These are phyloP conservation scores for Sporothrix globosa DNA, from an alignment of 2,329 filamentous ascomycete genomes.

Conservation along the genomic window DNA sequence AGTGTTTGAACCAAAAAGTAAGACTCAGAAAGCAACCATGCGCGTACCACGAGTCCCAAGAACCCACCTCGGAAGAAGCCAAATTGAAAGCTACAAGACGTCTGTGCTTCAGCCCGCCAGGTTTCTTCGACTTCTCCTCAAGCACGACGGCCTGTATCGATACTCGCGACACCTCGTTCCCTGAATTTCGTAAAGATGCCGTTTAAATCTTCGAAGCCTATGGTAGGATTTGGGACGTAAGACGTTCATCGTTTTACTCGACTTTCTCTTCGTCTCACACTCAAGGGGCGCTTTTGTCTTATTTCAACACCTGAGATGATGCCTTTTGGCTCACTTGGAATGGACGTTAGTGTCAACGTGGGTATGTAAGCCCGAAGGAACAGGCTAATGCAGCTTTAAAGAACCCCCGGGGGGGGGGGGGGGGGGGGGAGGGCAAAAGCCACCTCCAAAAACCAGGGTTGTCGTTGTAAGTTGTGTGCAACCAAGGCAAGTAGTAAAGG, in stretches of 20 bases:
- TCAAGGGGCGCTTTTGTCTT: background rate
- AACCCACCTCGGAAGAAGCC: background rate
- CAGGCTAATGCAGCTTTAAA: constrained; percentile 9
- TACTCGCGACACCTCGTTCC: background rate
- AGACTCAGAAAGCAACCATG: background rate
- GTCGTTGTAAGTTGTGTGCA: background rate
- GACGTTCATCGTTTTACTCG: background rate
- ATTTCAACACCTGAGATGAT: constrained; percentile 15
- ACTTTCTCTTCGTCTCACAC: background rate
- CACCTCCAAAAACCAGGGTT: too few species aligned
- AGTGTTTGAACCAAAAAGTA: background rate
- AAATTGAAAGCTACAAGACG: constrained; percentile 6
- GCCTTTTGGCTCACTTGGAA: background rate
- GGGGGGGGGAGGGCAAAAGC: too few species aligned
- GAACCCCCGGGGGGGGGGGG: background rate
- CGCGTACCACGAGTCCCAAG: too few species aligned
- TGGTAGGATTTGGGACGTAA: background rate
- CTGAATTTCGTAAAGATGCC: background rate
- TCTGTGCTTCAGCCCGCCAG: background rate
- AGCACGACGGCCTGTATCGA: background rate
- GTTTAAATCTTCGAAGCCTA: background rate
- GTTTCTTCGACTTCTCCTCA: constrained; percentile 1
- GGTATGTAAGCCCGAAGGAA: background rate
- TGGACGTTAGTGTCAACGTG: background rate
- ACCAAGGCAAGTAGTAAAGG: background rate